Evolutionary conservation across 306 rosid genomes (phyloP), one percentile per base, ranked within the genome.

Genomic region (Hippophae tibetana): DNA sequence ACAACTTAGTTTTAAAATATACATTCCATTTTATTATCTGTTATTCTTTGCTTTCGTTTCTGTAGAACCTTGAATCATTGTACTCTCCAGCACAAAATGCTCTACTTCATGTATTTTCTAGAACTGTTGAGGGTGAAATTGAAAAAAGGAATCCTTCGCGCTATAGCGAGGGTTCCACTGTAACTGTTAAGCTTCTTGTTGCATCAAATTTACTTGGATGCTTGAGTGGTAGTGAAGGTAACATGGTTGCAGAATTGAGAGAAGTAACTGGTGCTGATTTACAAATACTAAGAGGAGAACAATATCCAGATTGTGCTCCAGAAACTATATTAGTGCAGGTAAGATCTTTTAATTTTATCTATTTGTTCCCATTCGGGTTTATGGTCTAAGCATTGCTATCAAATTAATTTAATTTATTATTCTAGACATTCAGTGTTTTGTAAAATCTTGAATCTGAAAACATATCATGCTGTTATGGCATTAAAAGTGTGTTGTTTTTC

Each of bases 71-170:
- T 66, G 80, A 63, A 63, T 80, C 78, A 44, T 5, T 59, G 57
- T 9, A 65, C 53, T 84, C 90, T 73, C 84, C 90, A 59, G 86
- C 90, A 63, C 90, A 75, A 68, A 79, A 75, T 57, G 90, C 90
- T 54, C 78, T 80, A 56, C 31, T 67, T 60, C 82, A 70, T 56
- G 84, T 84, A 52, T 84, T 80, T 46, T 66, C 82, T 68, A 75
- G 90, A 78, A 65, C 69, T 55, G 56, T 78, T 65, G 90, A 84
- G 77, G 82, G 78, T 63, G 73, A 65, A 7, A 65, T 73, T 62
- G 76, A 68, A 61, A 72, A 65, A 76, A 76, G 86, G 41, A 47
- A 63, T 68, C 61, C 59, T 58, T 74, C 75, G 7, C 68, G 48
- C 31, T 57, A 61, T 50, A 65, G 63, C 63, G 10, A 53, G 66